Base-by-base conservation (phyloP, 345 rosid species). In the Aegle marmelos region DNA sequence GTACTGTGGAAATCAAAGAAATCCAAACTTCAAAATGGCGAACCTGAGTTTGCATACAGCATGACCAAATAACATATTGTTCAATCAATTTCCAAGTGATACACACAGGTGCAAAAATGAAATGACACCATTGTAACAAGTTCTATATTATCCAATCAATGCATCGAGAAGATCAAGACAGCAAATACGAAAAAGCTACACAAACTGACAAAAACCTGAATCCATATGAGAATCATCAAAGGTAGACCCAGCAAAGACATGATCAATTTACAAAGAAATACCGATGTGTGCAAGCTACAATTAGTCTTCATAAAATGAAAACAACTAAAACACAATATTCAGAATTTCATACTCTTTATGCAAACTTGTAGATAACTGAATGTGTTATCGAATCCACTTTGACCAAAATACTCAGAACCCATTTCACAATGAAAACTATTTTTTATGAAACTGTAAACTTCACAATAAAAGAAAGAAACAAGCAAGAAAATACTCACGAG, bases 401-500 rank as follows among this genome's bases (percentile, higher is more conserved):
- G 57, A 70, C 54, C 75, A 56, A 9, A 69, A 66, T 74, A 48
- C 45, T 64, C 41, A 36, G 17, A 80, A 68, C 68, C 72, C 58
- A 70, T 22, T 68, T 66, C 59, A 45, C 48, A 69, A 50, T 37
- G 39, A 70, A 74, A 41, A 58, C n/a, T 36, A 71, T 41, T 69
- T 76, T 41, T 50, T 25, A n/a, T 19, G 70, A 70, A 68, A 70
- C 28, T 6, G 37, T 28, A 30, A 66, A 73, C 73, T 68, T 25
- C n/a, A 57, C 22, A 73, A 72, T 1, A 24, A 33, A 36, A 37
- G 54, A 70, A 73, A 25, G n/a, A 61, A 54, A 21, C 21, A 65
- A 63, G 80, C 75, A 75, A 75, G 67, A 83, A 77, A 61, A 50
- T 2, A 66, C 97, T 85, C 71, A 94, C 98, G 95, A 88, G 88